Conservation (phyloP, 1,139 yeast genomes). For the Scheffersomyces titani region DNA sequence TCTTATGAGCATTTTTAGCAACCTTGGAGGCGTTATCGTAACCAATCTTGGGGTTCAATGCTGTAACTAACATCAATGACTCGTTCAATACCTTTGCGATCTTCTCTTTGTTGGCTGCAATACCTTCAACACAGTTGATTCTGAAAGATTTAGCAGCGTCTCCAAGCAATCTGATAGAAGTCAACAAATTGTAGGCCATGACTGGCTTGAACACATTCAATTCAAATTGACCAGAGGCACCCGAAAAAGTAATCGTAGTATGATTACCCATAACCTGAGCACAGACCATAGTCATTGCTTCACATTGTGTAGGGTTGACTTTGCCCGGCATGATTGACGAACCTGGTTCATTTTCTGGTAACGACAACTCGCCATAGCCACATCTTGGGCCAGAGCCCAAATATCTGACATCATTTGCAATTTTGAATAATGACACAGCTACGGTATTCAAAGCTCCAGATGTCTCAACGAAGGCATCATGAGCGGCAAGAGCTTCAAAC, state of each 20-base stretch:
- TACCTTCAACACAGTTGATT: conserved; percentile 21
- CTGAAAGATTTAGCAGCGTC: conserved; percentile 20
- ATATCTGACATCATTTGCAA: conserved; percentile 23
- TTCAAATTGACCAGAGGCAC: conserved; percentile 24
- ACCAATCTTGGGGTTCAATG: conserved; percentile 23
- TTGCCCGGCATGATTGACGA: conserved; percentile 24
- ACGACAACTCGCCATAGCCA: conserved; percentile 22
- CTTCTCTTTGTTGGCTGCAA: conserved; percentile 19
- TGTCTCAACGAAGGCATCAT: conserved; percentile 22
- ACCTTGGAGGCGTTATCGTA: conserved; percentile 23
- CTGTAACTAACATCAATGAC: conserved; percentile 23
- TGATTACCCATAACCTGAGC: conserved; percentile 23
- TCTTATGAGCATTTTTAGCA: conserved; percentile 24
- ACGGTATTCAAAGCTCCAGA: conserved; percentile 22
- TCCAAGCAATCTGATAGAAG: conserved; percentile 19
- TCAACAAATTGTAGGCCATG: conserved; percentile 20
- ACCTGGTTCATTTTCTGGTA: conserved; percentile 23
- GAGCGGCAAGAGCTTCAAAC: conserved; percentile 24
- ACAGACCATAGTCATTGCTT: conserved; percentile 23
- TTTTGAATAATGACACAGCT: conserved; percentile 21
- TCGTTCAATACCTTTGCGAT: conserved; percentile 20
- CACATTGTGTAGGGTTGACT: conserved; percentile 24
- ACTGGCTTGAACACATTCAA: conserved; percentile 24
- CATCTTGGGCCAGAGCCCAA: conserved; percentile 24
- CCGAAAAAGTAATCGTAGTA: conserved; percentile 21